Percentiles rank a stretch among this genome's conserved stretches.
Evolutionary conservation across 2,329 filamentous ascomycete genomes (phyloP).

Genomic region (Clarireedia homoeocarpa): DNA sequence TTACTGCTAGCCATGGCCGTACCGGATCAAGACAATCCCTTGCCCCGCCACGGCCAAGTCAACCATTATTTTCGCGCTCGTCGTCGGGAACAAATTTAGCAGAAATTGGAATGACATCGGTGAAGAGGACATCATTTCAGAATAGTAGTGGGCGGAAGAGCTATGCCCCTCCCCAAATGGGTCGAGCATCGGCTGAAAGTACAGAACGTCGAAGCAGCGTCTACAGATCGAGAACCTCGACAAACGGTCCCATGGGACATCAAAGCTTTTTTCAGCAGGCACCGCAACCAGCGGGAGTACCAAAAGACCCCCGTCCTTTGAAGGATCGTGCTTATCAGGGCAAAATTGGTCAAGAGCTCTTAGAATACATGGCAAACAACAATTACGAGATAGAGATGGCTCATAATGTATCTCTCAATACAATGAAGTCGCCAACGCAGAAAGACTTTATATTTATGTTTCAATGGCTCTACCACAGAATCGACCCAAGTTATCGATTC

Average conservation of each 20-base stretch:
- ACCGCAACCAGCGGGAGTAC: conserved; percentile 72
- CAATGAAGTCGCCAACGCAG: conserved; percentile 87
- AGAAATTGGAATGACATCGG: conserved; percentile 74
- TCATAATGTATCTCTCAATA: conserved; percentile 82
- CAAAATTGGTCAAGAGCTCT: conserved; percentile 77
- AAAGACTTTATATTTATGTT: conserved; percentile 99
- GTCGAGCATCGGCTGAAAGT: conserved; percentile 33
- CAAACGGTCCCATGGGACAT: conserved; percentile 58
- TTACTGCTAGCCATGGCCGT: conserved; percentile 66
- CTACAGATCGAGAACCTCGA: conserved; percentile 62
- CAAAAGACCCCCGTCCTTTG: conserved; percentile 78
- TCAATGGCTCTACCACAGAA: conserved; percentile 92
- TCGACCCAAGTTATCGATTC: conserved; percentile 89
- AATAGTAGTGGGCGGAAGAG: conserved; percentile 57
- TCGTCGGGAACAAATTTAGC: conserved; percentile 76
- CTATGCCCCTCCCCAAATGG: conserved; percentile 35
- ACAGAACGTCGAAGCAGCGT: conserved; percentile 73
- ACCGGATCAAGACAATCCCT: conserved; percentile 79
- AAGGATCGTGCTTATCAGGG: conserved; percentile 74
- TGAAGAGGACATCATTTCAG: conserved; percentile 74
- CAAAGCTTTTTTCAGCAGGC: conserved; percentile 94
- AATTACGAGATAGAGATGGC: conserved; percentile 99
- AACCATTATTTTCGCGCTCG: conserved; percentile 78
- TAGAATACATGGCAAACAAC: conserved; percentile 86
- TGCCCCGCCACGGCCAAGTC: conserved; percentile 72